These are phyloP conservation scores for Agrostemma githago DNA, from an alignment of 148 eudicot genomes.

Conservation along the genomic window DNA sequence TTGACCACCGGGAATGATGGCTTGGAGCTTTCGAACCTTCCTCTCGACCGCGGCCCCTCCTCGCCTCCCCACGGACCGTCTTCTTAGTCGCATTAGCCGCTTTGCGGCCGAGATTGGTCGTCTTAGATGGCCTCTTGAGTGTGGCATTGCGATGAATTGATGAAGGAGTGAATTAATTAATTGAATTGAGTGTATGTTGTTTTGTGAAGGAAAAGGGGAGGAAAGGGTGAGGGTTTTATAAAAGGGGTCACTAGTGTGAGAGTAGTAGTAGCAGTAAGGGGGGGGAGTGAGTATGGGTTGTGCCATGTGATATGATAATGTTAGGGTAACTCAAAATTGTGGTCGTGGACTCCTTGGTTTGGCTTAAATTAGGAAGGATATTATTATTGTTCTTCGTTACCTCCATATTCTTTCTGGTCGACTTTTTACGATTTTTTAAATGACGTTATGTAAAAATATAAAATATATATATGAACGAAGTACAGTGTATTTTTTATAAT, in stretches of 20 bases:
- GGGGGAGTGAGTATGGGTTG: slow-evolving; percentile 4
- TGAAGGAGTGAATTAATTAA: too few relatives aligned
- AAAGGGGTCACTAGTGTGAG: background rate
- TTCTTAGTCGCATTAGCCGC: background rate
- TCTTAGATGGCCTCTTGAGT: background rate
- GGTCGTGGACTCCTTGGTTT: slow-evolving; percentile 25
- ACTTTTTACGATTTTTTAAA: too few relatives aligned
- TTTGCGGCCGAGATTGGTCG: background rate
- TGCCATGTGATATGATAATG: slow-evolving; percentile 30
- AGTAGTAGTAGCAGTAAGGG: too few relatives aligned
- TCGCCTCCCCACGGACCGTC: background rate
- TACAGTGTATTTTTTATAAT: too few relatives aligned
- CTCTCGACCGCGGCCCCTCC: slow-evolving; percentile 18
- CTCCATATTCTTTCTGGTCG: too few relatives aligned
- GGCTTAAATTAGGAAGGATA: slow-evolving; percentile 20
- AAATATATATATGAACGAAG: too few relatives aligned
- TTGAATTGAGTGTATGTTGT: background rate
- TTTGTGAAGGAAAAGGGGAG: background rate
- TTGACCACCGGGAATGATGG: slow-evolving; percentile 51
- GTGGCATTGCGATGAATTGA: background rate
- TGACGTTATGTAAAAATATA: too few relatives aligned
- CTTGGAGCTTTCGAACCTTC: slow-evolving; percentile 53
- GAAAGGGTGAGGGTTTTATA: background rate
- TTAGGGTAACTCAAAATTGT: slow-evolving; percentile 17
- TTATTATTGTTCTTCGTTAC: background rate